A percentile compares a stretch with the other conserved stretches of the same genome.
Conservation (phyloP, 2,329 filamentous ascomycete genomes). For the Achaetomium macrosporum region DNA sequence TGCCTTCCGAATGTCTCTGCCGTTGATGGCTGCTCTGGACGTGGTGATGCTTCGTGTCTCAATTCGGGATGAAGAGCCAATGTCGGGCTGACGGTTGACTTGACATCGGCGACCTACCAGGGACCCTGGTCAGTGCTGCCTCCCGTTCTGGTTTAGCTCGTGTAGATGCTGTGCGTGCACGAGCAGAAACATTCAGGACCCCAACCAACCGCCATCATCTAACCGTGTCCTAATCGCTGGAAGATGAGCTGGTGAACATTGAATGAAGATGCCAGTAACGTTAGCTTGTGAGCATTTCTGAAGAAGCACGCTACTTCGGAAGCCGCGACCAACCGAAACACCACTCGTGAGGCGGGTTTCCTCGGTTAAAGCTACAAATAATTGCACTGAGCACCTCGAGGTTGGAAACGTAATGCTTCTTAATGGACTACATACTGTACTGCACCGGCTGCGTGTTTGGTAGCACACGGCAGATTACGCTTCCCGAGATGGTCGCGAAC, state of each 20-base stretch:
- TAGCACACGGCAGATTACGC: constrained; percentile 2
- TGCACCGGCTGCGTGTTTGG: neutral
- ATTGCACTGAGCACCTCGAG: no score
- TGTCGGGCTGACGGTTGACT: constrained; percentile 6
- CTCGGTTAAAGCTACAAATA: no score
- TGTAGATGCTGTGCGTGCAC: neutral
- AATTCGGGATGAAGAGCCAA: neutral
- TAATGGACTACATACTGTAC: neutral
- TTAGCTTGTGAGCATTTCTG: no score
- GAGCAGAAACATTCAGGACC: no score
- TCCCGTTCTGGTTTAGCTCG: constrained; percentile 10
- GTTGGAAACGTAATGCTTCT: no score
- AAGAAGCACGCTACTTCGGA: no score
- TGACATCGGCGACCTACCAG: constrained; percentile 18
- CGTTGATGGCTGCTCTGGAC: neutral
- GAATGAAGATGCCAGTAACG: no score
- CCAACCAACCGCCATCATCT: no score
- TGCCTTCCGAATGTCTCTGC: neutral
- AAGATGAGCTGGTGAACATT: no score
- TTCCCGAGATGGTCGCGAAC: neutral
- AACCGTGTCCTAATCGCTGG: no score
- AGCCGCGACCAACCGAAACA: no score
- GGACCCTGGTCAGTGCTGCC: constrained; percentile 6
- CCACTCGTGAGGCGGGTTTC: no score
- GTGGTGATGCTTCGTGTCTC: neutral